These are phyloP conservation scores for Rhizopogon vulgaris DNA, from an alignment of 768 basidiomycete genomes.

Conservation along the genomic window DNA sequence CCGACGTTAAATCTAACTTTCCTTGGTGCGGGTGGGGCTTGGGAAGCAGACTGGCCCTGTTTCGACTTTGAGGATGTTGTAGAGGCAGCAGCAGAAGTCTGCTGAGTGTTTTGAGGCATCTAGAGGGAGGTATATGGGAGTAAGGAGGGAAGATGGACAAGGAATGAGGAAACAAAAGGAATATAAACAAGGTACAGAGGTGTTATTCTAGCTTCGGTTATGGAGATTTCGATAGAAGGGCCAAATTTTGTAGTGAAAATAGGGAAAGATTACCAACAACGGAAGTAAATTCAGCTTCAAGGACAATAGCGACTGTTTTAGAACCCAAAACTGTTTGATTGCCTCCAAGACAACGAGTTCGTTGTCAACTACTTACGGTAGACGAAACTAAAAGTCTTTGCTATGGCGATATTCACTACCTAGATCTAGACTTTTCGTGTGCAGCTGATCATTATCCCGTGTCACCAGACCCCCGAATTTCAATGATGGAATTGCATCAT, in stretches of 20 bases:
- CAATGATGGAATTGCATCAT: no score
- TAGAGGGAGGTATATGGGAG: background rate
- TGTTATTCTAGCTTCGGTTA: background rate
- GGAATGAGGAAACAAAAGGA: background rate
- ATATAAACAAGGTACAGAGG: background rate
- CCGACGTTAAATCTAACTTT: constrained; percentile 90
- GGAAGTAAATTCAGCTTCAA: background rate
- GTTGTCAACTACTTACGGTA: background rate
- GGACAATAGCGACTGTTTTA: background rate
- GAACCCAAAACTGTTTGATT: background rate
- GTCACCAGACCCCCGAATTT: no score
- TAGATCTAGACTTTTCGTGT: no score
- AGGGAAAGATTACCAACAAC: background rate
- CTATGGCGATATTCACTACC: background rate
- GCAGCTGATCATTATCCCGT: no score
- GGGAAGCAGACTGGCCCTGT: constrained; percentile 39
- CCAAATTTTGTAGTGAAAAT: background rate
- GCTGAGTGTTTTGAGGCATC: constrained; percentile 22
- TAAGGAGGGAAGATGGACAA: background rate
- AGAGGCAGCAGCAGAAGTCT: constrained; percentile 11
- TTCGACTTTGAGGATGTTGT: constrained; percentile 32
- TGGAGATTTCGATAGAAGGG: background rate
- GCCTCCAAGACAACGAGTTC: constrained; percentile 1
- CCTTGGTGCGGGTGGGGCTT: constrained; percentile 53
- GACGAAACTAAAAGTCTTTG: background rate